A percentile compares a stretch with the other conserved stretches of the same genome.
phyloP scores from a whole-genome alignment of 768 basidiomycete species.

The Boletus rufocinnamomeus region DNA sequence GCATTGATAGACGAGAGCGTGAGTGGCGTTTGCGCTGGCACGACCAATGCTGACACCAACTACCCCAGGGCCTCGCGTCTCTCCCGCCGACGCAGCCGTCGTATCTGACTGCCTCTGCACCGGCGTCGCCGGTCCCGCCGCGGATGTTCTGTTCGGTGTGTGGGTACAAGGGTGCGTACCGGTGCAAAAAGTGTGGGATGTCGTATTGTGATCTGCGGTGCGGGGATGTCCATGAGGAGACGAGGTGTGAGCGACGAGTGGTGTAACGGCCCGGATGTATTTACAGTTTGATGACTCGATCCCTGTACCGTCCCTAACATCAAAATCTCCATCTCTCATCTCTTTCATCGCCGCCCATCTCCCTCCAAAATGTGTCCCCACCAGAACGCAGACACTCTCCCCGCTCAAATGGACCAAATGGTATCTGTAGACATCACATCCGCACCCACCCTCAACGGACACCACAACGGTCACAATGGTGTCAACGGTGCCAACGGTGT shows the following conservation, averaged over 20 bases:
- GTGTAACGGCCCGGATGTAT: slow-evolving; percentile 38
- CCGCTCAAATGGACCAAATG: slow-evolving; percentile 59
- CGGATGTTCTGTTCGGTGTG: slow-evolving; percentile 83
- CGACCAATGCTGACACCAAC: slow-evolving; percentile 1
- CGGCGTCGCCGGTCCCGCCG: slow-evolving; percentile 61
- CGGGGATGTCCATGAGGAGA: slow-evolving; percentile 73
- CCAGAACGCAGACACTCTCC: slow-evolving; percentile 49
- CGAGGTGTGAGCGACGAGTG: slow-evolving; percentile 75
- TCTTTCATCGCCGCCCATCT: not conserved
- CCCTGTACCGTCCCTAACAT: too few relatives aligned
- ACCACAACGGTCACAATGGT: slow-evolving; percentile 40
- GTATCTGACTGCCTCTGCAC: slow-evolving; percentile 70
- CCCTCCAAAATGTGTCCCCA: slow-evolving; percentile 49
- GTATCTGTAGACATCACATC: slow-evolving; percentile 54
- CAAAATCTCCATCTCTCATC: not conserved
- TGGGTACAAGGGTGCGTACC: slow-evolving; percentile 81
- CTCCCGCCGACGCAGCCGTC: slow-evolving; percentile 56
- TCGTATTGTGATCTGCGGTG: slow-evolving; percentile 77
- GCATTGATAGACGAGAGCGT: slow-evolving; percentile 81
- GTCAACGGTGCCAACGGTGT: slow-evolving; percentile 41
- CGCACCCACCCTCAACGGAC: slow-evolving; percentile 44
- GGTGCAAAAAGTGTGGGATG: slow-evolving; percentile 75
- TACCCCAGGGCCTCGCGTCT: slow-evolving; percentile 55
- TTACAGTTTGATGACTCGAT: slow-evolving; percentile 14
- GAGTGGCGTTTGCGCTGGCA: slow-evolving; percentile 31